phyloP scores from a whole-genome alignment of 177 flowering plant species.

The Vitis hybrid region DNA sequence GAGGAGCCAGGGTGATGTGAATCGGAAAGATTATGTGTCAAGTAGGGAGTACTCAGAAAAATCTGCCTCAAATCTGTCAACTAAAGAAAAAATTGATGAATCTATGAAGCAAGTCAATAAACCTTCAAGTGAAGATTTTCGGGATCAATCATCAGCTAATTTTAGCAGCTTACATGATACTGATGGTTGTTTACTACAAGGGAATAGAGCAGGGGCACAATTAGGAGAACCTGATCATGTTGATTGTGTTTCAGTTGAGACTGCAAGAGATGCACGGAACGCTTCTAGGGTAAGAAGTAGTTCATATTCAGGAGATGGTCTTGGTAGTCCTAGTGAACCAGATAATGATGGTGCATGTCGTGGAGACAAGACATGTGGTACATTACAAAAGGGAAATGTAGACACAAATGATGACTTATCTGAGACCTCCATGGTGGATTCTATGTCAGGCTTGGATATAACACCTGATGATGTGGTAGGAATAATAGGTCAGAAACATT shows the following conservation, averaged over 20 bases:
- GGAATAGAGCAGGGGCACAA: constrained; percentile 13
- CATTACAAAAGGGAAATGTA: constrained; percentile 22
- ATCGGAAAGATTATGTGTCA: constrained; percentile 4
- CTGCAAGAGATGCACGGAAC: constrained; percentile 1
- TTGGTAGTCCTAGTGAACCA: constrained; percentile 25
- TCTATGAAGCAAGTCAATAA: constrained; percentile 14
- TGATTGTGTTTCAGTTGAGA: constrained; percentile 10
- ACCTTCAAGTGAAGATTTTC: constrained; percentile 17
- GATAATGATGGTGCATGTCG: constrained; percentile 15
- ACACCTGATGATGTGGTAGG: constrained; percentile 72
- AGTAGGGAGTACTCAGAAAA: constrained; percentile 1
- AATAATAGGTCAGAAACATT: constrained; percentile 62
- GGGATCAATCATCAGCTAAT: constrained; percentile 8
- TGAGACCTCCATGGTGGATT: constrained; percentile 54
- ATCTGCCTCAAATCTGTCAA: constrained; percentile 8
- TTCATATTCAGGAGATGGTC: constrained; percentile 19
- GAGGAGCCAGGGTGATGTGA: constrained; percentile 17
- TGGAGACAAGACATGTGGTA: constrained; percentile 24
- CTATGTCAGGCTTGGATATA: constrained; percentile 37
- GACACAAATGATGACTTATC: constrained; percentile 52
- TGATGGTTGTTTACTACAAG: constrained; percentile 15
- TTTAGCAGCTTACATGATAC: constrained; percentile 13
- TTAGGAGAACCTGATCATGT: not conserved
- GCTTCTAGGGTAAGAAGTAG: constrained; percentile 21
- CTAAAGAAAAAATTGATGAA: constrained; percentile 13